Evolutionary conservation across 2,329 filamentous ascomycete genomes (phyloP).

Genomic region (Gaeumannomyces tritici): DNA sequence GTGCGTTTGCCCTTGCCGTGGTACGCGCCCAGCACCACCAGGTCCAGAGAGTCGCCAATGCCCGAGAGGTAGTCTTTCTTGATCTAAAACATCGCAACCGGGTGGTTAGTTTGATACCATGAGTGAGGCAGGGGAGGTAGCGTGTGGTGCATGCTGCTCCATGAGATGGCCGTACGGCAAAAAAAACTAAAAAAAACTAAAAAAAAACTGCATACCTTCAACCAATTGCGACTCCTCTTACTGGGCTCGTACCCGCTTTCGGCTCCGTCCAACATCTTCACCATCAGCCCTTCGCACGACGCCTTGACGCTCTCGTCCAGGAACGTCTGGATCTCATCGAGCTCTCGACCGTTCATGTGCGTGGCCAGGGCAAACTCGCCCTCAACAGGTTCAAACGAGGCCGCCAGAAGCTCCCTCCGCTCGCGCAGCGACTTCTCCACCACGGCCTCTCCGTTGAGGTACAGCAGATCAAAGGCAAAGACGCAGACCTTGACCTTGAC

Average conservation of each 20-base stretch:
- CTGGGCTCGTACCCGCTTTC: slow-evolving; percentile 95
- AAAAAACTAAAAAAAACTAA: slow-evolving; percentile 4
- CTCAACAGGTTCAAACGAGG: slow-evolving; percentile 67
- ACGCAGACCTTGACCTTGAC: slow-evolving; percentile 96
- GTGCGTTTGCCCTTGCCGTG: slow-evolving; percentile 92
- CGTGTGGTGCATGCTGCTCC: too few species aligned
- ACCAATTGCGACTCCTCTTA: slow-evolving; percentile 94
- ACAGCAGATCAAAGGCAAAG: slow-evolving; percentile 91
- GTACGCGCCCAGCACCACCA: slow-evolving; percentile 93
- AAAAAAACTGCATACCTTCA: slow-evolving; percentile 55
- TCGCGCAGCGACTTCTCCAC: slow-evolving; percentile 83
- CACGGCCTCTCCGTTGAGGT: slow-evolving; percentile 81
- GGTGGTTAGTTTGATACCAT: too few species aligned
- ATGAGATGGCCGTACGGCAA: background rate
- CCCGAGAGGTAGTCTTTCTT: slow-evolving; percentile 97
- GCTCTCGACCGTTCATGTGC: slow-evolving; percentile 73
- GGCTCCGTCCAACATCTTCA: slow-evolving; percentile 93
- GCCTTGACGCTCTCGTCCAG: slow-evolving; percentile 93
- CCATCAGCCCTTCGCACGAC: slow-evolving; percentile 95
- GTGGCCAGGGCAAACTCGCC: slow-evolving; percentile 90
- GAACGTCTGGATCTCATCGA: slow-evolving; percentile 88
- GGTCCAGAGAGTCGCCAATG: slow-evolving; percentile 88
- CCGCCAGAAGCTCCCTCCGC: slow-evolving; percentile 63
- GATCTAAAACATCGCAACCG: slow-evolving; percentile 41
- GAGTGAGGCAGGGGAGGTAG: too few species aligned